Percentiles rank a stretch among this genome's conserved stretches.
phyloP scores from a whole-genome alignment of 2,329 filamentous ascomycete genomes.

The Apiospora kogelbergensis region DNA sequence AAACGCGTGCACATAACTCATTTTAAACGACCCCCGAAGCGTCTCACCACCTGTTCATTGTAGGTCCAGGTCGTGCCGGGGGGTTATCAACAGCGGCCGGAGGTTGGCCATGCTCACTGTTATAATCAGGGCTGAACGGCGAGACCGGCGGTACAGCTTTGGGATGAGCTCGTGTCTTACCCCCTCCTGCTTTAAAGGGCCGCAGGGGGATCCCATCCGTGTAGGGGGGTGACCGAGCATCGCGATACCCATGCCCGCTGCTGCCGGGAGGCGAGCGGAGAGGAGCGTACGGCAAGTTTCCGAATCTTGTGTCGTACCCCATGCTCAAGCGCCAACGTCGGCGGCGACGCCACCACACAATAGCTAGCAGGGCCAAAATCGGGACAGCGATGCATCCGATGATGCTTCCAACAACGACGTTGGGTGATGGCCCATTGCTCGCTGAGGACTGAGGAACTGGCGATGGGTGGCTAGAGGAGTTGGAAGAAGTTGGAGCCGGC shows the following conservation, averaged over 20 bases:
- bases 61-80: background rate
- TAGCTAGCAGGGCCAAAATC: background rate
- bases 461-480: background rate
- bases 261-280: background rate
- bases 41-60: background rate
- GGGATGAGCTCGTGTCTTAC: background rate
- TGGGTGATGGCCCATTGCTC: background rate
- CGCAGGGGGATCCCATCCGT: background rate
- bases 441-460: background rate
- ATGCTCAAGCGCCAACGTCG: background rate
- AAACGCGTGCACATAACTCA: no score
- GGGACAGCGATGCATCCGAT: constrained; percentile 5
- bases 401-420: constrained; percentile 5
- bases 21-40: background rate
- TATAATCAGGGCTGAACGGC: background rate
- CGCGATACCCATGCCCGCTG: background rate
- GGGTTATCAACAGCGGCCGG: background rate
- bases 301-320: background rate
- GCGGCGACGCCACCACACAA: background rate
- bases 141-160: background rate
- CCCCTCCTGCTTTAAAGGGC: background rate
- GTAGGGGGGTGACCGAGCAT: background rate
- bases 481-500: background rate
- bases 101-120: background rate
- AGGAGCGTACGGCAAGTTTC: background rate